These are phyloP conservation scores for Phytophthora rubi DNA, from an alignment of 352 stramenopile species.

Conservation along the genomic window DNA sequence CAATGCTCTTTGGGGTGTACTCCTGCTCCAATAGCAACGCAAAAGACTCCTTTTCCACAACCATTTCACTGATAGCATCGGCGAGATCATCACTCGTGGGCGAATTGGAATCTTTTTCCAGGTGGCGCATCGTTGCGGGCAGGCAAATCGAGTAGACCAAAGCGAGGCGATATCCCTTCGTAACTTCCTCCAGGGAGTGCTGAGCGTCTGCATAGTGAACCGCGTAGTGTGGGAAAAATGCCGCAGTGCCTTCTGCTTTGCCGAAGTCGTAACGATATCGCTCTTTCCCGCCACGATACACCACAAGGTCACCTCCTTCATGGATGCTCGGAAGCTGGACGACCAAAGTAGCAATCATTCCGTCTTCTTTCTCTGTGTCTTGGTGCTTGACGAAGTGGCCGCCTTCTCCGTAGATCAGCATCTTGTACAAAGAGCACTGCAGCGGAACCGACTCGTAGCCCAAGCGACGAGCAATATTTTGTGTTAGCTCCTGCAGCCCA, in stretches of 20 bases:
- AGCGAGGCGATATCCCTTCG: conserved; percentile 15
- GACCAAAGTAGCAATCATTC: conserved; percentile 60
- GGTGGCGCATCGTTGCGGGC: neutral
- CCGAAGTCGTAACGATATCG: conserved; percentile 28
- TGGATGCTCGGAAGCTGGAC: conserved; percentile 43
- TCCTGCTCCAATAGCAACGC: conserved; percentile 30
- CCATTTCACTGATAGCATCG: conserved; percentile 9
- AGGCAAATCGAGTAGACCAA: conserved; percentile 34
- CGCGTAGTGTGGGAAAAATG: conserved; percentile 22
- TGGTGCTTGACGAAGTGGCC: conserved; percentile 49
- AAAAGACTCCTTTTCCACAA: conserved; percentile 12
- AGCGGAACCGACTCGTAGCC: conserved; percentile 21
- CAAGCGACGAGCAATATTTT: conserved; percentile 4
- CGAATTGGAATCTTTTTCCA: neutral
- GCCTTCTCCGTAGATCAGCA: conserved; percentile 52
- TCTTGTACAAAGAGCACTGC: conserved; percentile 45
- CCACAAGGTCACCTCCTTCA: conserved; percentile 28
- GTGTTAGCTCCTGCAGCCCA: conserved; percentile 4
- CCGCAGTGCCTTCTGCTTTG: conserved; percentile 11
- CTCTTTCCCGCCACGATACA: conserved; percentile 17
- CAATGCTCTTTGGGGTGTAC: conserved; percentile 32
- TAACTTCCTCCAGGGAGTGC: conserved; percentile 26
- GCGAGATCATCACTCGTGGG: conserved; percentile 6
- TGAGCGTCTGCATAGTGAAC: conserved; percentile 34
- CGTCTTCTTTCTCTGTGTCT: conserved; percentile 61